Conservation (phyloP, 495 filamentous ascomycete species). For the Lophiostoma macrostomum region DNA sequence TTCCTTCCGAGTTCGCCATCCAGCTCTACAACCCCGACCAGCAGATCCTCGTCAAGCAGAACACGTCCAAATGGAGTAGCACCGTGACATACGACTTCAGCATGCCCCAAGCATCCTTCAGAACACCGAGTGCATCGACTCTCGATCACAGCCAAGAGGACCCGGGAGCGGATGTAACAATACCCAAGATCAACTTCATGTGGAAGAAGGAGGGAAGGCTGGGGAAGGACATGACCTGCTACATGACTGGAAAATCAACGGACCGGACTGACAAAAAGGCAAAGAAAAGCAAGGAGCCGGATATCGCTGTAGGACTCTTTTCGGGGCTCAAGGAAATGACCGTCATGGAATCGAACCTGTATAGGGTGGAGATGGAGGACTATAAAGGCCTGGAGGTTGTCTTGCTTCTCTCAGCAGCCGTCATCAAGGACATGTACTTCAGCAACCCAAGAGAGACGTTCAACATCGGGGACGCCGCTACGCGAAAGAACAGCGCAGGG, state of each 20-base stretch:
- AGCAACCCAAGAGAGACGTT: constrained; percentile 66
- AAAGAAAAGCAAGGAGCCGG: constrained; percentile 77
- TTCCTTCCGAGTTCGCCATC: constrained; percentile 74
- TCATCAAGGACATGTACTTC: constrained; percentile 86
- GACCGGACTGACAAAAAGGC: constrained; percentile 58
- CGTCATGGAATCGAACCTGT: constrained; percentile 88
- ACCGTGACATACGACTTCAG: constrained; percentile 86
- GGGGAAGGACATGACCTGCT: constrained; percentile 77
- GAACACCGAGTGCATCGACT: constrained; percentile 67
- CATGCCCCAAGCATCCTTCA: constrained; percentile 82
- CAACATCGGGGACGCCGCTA: constrained; percentile 58
- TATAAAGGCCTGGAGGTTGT: constrained; percentile 90
- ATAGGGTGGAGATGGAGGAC: constrained; percentile 88
- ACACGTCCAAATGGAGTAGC: constrained; percentile 71
- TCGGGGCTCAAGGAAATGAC: constrained; percentile 66
- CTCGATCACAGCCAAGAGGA: constrained; percentile 74
- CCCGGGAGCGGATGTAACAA: constrained; percentile 62
- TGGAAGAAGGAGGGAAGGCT: constrained; percentile 92
- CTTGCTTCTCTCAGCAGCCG: constrained; percentile 73
- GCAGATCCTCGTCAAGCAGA: constrained; percentile 65
- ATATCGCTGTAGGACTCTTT: constrained; percentile 88
- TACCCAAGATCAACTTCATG: constrained; percentile 77
- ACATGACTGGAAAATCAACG: constrained; percentile 71
- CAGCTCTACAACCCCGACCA: constrained; percentile 96
- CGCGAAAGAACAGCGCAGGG: constrained; percentile 34